phyloP scores from a whole-genome alignment of 148 eudicot genomes.

The Simmondsia chinensis region DNA sequence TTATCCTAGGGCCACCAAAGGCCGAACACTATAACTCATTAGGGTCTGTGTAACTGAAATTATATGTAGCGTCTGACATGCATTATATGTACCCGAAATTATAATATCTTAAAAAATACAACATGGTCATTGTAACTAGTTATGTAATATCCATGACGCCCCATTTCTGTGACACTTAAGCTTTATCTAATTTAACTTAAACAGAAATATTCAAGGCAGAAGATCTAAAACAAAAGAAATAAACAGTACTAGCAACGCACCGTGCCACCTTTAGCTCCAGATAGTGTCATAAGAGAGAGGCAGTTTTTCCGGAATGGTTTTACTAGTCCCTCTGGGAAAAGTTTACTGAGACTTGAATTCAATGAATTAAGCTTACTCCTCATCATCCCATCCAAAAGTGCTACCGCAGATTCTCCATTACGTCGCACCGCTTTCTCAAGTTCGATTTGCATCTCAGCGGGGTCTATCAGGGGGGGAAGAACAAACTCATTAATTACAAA shows the following conservation, averaged over 20 bases:
- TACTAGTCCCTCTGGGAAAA: constrained; percentile 59
- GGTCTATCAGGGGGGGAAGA: constrained; percentile 26
- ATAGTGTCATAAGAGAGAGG: constrained; percentile 90
- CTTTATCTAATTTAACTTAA: too few relatives aligned
- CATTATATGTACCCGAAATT: too few relatives aligned
- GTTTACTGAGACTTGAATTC: constrained; percentile 48
- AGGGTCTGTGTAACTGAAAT: too few relatives aligned
- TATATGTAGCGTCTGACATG: too few relatives aligned
- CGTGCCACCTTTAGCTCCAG: constrained; percentile 97
- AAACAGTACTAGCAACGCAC: constrained; percentile 36
- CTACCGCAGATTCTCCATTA: constrained; percentile 63
- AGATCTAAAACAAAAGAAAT: constrained; percentile 2
- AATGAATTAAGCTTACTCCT: constrained; percentile 54
- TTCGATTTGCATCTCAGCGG: constrained; percentile 55
- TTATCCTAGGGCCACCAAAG: too few relatives aligned
- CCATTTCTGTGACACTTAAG: too few relatives aligned
- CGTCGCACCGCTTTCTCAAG: constrained; percentile 69
- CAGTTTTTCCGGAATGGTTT: constrained; percentile 89
- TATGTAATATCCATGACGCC: too few relatives aligned
- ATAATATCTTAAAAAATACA: too few relatives aligned
- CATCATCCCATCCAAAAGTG: constrained; percentile 82
- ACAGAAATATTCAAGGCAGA: not conserved
- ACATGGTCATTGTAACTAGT: too few relatives aligned
- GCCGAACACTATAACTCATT: too few relatives aligned
- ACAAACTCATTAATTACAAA: not conserved